Evolutionary conservation across 164 flowering plant genomes (phyloP).

Genomic region (Dillenia suffruticosa): DNA sequence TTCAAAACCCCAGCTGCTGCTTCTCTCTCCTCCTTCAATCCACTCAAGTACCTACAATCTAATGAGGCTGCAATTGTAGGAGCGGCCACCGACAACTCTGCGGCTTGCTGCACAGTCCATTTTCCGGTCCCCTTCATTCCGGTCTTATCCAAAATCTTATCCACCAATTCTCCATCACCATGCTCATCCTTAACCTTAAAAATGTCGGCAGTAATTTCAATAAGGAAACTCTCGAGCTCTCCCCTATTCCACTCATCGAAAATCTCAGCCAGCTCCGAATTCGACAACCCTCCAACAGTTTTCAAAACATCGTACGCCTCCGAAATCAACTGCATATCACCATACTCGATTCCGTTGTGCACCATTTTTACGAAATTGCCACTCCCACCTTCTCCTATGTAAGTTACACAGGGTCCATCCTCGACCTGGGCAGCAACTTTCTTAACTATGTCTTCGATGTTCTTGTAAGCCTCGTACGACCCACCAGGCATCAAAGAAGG

Average conservation of each 20-base stretch:
- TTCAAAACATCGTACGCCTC: conserved; percentile 45
- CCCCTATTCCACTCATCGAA: conserved; percentile 43
- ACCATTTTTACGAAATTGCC: conserved; percentile 50
- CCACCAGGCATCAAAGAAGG: conserved; percentile 54
- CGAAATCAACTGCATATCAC: conserved; percentile 36
- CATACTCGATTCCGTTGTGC: conserved; percentile 44
- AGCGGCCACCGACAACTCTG: conserved; percentile 41
- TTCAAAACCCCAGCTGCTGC: conserved; percentile 23
- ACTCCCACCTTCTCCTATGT: conserved; percentile 41
- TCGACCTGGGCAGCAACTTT: conserved; percentile 54
- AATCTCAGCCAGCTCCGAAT: conserved; percentile 29
- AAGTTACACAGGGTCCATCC: conserved; percentile 49
- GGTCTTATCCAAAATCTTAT: conserved; percentile 44
- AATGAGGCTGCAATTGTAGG: conserved; percentile 43
- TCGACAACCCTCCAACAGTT: conserved; percentile 29
- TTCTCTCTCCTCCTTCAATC: conserved; percentile 44
- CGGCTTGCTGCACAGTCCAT: conserved; percentile 55
- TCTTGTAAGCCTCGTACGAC: conserved; percentile 34
- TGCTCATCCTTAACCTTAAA: conserved; percentile 33
- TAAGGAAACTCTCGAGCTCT: conserved; percentile 43
- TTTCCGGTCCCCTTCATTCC: conserved; percentile 55
- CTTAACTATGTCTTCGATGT: conserved; percentile 24
- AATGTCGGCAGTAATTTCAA: conserved; percentile 43
- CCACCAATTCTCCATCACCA: conserved; percentile 35
- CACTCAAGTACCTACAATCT: conserved; percentile 38